Base-by-base conservation (phyloP, 164 flowering plant species). In the Pachysandra terminalis region DNA sequence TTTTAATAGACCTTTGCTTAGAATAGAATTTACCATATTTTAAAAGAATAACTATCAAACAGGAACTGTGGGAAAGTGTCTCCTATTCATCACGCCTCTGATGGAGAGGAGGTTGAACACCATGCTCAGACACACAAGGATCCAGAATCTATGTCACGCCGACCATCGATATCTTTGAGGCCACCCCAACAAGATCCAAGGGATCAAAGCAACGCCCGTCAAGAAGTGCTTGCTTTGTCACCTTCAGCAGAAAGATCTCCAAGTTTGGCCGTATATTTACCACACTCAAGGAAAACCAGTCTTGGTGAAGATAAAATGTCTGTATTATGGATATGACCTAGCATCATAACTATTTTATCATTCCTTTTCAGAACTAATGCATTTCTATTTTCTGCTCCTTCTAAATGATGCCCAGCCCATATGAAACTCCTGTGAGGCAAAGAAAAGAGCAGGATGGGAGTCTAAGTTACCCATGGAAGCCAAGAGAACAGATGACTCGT, bases 171-270 rank as follows among this genome's bases (percentile, higher is more conserved):
- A 62, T 76, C 90, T 64, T 26, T 81, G 74, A 79, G 85, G 72
- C 87, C 93, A 60, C 86, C 87, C 23, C 87, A 78, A 56, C 80
- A 81, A 68, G 89, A 83, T 63, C 54, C 64, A 17, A 70, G 58
- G 67, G 68, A 67, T 57, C 62, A 19, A 27, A 68, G 56, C n/a
- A 73, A 74, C 68, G 65, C 48, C 7, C 66, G 52, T 41, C 61
- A 63, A 41, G 79, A 76, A 64, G 61, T 22, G 24, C 69, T 68
- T 28, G 66, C 64, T 49, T 73, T 54, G 27, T 68, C 79, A 14
- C 76, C 75, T 17, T 73, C 87, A 26, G 83, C 81, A 23, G 75
- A 70, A 21, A 75, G 35, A 40, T 85, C 87, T 66, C 82, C 69
- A n/a, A 67, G 64, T 57, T 70, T 19, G 14, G 74, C 86, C 60